Base-by-base conservation (phyloP, 345 rosid species). In the Hibiscus mutabilis region DNA sequence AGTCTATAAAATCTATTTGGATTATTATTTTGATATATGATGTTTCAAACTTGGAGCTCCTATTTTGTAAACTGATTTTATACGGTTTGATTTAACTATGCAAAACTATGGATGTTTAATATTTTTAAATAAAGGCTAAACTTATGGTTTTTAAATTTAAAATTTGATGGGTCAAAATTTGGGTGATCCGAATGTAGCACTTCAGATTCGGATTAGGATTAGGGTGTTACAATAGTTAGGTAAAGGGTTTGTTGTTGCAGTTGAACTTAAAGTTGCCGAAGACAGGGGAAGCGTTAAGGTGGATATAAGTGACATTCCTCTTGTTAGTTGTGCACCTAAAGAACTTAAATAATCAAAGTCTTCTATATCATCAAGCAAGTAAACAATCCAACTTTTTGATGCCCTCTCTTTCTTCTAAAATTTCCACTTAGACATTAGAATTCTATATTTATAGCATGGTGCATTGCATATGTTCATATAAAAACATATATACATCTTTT, bases 251-350 rank as follows among this genome's bases (percentile, higher is more conserved):
- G 72, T 73, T 60, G 80, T 80, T 49, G 81, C 83, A 37, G 89
- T 81, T 77, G 75, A 71, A 75, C 79, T 74, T 55, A 83, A 82
- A 75, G 87, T 81, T 79, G 84, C 79, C 70, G 84, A 84, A 73
- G 83, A 78, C 37, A 76, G 60, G 74, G 68, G 74, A 52, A 80
- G 61, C 66, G 87, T 84, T 70, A 82, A 80, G 82, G 87, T 86
- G 75, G 85, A 83, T 61, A 49, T 62, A 46, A 73, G 75, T 62
- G 77, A 82, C 78, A 76, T 88, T 61, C 91, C 96, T 69, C 62
- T 81, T 77, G 89, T 88, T 75, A 84, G 91, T 74, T 91, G 89
- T 73, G 79, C 74, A 35, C 81, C 92, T 55, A 88, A 88, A 84
- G 82, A 85, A 73, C 78, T 91, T 51, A 87, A 88, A 83, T 83